Evolutionary conservation across 169 alveolate genomes (phyloP).

Genomic region (Plasmodium cynomolgi): DNA sequence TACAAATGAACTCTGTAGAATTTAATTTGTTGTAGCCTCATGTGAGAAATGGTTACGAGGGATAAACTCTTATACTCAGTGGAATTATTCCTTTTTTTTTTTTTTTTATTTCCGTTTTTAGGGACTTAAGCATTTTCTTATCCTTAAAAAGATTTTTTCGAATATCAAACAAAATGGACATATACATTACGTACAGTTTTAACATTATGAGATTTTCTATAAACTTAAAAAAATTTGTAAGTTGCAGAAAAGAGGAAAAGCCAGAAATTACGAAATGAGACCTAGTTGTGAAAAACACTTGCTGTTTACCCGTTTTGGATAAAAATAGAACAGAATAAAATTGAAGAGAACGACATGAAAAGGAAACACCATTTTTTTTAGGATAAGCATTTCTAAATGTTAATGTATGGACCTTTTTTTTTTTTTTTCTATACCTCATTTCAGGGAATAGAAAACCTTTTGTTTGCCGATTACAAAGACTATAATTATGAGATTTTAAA

Average conservation of each 20-base stretch:
- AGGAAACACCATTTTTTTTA: neutral
- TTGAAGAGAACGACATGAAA: neutral
- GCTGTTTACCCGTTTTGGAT: neutral
- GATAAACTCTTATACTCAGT: neutral
- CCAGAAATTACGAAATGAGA: neutral
- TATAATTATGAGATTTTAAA: constrained; percentile 45
- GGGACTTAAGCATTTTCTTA: constrained; percentile 46
- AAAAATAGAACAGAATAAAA: neutral
- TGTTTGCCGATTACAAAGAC: constrained; percentile 68
- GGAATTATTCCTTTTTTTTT: neutral
- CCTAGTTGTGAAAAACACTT: neutral
- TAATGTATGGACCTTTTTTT: neutral
- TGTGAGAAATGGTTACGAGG: neutral
- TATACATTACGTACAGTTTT: constrained; percentile 42
- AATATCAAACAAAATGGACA: constrained; percentile 67
- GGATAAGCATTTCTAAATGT: neutral
- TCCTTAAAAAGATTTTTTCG: constrained; percentile 42
- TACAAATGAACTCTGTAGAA: neutral
- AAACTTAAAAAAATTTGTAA: constrained; percentile 61
- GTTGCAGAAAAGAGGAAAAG: neutral
- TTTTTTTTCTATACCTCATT: neutral
- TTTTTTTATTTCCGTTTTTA: neutral
- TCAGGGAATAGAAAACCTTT: constrained; percentile 63
- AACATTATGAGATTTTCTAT: constrained; percentile 50
- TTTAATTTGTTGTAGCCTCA: neutral